Percentiles rank a stretch among this genome's conserved stretches.
These are phyloP conservation scores for Phyllosticta citribraziliensis DNA, from an alignment of 2,329 filamentous ascomycete genomes.

Conservation along the genomic window DNA sequence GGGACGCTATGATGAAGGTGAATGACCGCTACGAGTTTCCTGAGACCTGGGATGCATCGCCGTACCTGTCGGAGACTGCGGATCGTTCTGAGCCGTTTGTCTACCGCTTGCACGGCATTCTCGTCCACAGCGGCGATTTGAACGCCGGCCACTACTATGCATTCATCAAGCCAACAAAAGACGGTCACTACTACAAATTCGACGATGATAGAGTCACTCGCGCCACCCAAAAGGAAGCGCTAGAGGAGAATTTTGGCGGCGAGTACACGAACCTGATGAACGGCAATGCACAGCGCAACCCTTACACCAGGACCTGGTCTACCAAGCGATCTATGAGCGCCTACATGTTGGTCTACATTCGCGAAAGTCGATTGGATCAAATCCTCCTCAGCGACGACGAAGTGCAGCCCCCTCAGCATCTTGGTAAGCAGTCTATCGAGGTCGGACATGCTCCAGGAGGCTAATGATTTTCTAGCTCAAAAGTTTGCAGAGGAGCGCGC, in stretches of 20 bases:
- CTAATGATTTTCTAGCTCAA: slow-evolving; percentile 43
- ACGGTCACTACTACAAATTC: slow-evolving; percentile 92
- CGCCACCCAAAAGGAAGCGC: slow-evolving; percentile 78
- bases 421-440: slow-evolving; percentile 48
- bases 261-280: slow-evolving; percentile 57
- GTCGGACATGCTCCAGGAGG: neutral
- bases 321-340: slow-evolving; percentile 70
- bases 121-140: slow-evolving; percentile 92
- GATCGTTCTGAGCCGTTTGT: slow-evolving; percentile 82
- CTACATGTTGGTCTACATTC: slow-evolving; percentile 98
- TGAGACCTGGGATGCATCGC: slow-evolving; percentile 70
- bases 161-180: slow-evolving; percentile 81
- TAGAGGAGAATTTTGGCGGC: slow-evolving; percentile 95
- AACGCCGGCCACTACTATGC: slow-evolving; percentile 98
- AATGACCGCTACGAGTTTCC: slow-evolving; percentile 89
- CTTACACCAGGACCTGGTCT: slow-evolving; percentile 54
- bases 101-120: slow-evolving; percentile 87
- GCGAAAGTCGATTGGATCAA: slow-evolving; percentile 73
- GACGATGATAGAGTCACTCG: slow-evolving; percentile 97
- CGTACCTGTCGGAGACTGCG: slow-evolving; percentile 76
- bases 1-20: slow-evolving; percentile 98
- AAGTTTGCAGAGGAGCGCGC: slow-evolving; percentile 75
- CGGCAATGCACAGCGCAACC: slow-evolving; percentile 49
- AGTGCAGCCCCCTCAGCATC: slow-evolving; percentile 70
- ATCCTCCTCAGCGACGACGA: slow-evolving; percentile 69